Conservation (phyloP, 345 rosid genomes). For the Dipteronia dyeriana region DNA sequence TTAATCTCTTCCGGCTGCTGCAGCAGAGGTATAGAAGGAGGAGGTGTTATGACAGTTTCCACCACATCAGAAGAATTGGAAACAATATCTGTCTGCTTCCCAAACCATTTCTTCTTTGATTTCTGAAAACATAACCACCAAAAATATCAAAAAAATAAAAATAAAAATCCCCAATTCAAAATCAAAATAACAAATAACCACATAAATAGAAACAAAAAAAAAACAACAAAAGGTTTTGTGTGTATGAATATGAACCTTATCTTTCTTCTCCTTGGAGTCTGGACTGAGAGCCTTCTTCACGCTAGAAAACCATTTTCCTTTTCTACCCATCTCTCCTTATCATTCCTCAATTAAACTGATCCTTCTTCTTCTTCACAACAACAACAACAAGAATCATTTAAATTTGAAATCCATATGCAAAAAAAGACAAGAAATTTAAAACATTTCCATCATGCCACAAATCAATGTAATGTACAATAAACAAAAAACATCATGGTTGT, state of each 20-base stretch:
- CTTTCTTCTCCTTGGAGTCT: conserved; percentile 58
- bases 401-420: conserved; percentile 10
- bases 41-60: conserved; percentile 27
- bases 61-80: conserved; percentile 34
- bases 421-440: neutral
- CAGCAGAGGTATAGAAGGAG: conserved; percentile 31
- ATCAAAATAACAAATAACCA: neutral
- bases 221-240: neutral
- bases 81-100: conserved; percentile 44
- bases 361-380: neutral
- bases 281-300: conserved; percentile 89
- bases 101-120: conserved; percentile 51
- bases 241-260: conserved; percentile 35
- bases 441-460: neutral
- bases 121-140: conserved; percentile 29
- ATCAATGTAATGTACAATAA: neutral
- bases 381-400: neutral
- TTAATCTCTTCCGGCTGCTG: conserved; percentile 49
- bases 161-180: neutral
- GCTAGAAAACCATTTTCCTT: conserved; percentile 89
- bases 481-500: neutral
- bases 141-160: neutral
- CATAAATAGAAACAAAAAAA: neutral
- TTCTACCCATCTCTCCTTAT: conserved; percentile 81
- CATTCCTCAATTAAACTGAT: conserved; percentile 31